Evolutionary conservation across 2,329 filamentous ascomycete species (phyloP), one percentile per base, ranked within the genome.

Genomic region (Phialophora verrucosa): DNA sequence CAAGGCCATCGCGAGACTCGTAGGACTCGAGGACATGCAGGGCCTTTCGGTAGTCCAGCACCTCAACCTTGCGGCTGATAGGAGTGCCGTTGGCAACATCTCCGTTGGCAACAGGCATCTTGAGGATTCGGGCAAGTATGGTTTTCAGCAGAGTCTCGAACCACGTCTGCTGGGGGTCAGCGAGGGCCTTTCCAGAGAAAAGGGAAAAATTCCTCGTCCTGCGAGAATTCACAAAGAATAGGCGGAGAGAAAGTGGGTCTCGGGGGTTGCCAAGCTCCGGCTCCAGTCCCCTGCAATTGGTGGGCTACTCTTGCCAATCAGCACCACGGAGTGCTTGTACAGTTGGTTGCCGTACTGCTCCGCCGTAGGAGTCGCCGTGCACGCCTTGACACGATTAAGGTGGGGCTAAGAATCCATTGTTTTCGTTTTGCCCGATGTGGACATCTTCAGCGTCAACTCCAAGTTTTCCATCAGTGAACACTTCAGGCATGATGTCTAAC

Each of bases 11-110:
- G 74, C 83, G 85, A 78, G 85, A 85, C 72, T 89, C 78, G 80
- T 97, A 97, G 76, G 80, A 81, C 79, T 91, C 86, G 78, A 98
- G 86, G 72, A 93, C 82, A 76, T 96, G 90, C 70, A 93, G 82
- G 71, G 94, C 95, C 76, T 84, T 90, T 77, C 84, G 83, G 83
- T 85, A 85, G 84, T 96, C 91, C 74, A 92, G 83, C 77, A 90
- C 83, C 79, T 88, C 81, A 73, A 83, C 80, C 69, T 80, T 77
- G 66, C 77, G 76, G 47, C 77, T 68, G 72, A 84, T 77, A 71
- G 78, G 77, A 73, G 76, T 80, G 78, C 76, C 83, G 78, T 83
- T 79, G 75, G 83, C 82, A 70, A 80, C 77, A 76, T 87, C 82
- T 75, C 88, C 89, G 81, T 91, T 91, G 77, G 87, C 82, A 75